Evolutionary conservation across 2,329 filamentous ascomycete genomes (phyloP).

Genomic region (Apiospora kogelbergensis): DNA sequence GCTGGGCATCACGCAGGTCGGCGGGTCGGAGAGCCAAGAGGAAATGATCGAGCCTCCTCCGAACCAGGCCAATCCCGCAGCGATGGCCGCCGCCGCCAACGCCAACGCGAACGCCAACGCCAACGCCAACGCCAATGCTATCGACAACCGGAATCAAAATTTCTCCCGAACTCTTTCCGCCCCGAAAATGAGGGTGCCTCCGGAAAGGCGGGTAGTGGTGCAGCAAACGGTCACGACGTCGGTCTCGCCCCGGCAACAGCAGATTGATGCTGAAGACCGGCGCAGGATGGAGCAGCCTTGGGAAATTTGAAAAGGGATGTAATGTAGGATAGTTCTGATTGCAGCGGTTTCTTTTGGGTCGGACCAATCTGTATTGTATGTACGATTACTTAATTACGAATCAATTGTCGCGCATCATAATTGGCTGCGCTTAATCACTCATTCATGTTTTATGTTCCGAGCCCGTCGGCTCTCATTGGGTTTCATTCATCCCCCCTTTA

Average conservation of each 20-base stretch:
- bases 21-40: not conserved
- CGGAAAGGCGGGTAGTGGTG: not conserved
- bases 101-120: too few relatives aligned
- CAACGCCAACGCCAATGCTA: too few relatives aligned
- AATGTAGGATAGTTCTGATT: not conserved
- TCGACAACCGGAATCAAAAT: not conserved
- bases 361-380: not conserved
- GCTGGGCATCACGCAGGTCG: constrained; percentile 15
- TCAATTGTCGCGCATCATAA: not conserved
- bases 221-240: not conserved
- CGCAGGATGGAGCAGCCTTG: not conserved
- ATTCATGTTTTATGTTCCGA: not conserved
- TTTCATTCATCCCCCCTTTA: not conserved
- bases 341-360: not conserved
- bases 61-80: not conserved
- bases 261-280: not conserved
- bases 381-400: not conserved
- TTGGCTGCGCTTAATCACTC: not conserved
- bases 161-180: not conserved
- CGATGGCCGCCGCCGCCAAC: not conserved
- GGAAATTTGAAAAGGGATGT: not conserved
- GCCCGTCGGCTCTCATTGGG: not conserved
- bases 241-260: not conserved
- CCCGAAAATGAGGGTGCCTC: not conserved
- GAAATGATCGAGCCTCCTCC: not conserved